Conservation (phyloP, 2,329 filamentous ascomycete genomes). For the Monosporascus ibericus region DNA sequence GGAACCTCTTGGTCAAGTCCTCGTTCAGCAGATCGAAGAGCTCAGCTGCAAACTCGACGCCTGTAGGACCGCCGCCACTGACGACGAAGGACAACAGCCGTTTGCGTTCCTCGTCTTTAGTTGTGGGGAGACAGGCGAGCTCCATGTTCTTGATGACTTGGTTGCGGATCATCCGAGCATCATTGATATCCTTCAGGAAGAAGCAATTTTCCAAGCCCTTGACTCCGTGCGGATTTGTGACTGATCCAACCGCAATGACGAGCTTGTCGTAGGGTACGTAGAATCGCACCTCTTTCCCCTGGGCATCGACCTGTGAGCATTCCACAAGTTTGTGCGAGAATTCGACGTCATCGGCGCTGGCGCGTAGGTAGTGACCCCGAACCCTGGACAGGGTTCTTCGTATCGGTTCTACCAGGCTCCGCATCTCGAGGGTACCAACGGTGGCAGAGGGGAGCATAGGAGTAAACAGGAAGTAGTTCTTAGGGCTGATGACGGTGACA, state of each 20-base stretch:
- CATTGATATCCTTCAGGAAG: slow-evolving; percentile 92
- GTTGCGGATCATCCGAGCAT: slow-evolving; percentile 85
- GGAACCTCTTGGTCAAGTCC: slow-evolving; percentile 78
- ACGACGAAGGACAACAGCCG: slow-evolving; percentile 92
- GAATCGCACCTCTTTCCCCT: slow-evolving; percentile 72
- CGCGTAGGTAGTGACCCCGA: slow-evolving; percentile 84
- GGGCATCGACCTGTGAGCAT: slow-evolving; percentile 64
- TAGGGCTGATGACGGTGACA: slow-evolving; percentile 88
- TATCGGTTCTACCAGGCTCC: slow-evolving; percentile 89
- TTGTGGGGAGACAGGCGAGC: slow-evolving; percentile 86
- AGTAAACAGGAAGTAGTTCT: slow-evolving; percentile 96
- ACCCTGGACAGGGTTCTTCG: slow-evolving; percentile 73
- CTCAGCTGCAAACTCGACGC: slow-evolving; percentile 96
- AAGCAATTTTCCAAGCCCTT: slow-evolving; percentile 90
- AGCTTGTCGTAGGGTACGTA: slow-evolving; percentile 98
- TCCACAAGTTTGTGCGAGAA: slow-evolving; percentile 90
- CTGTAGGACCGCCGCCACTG: slow-evolving; percentile 89
- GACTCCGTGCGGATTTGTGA: slow-evolving; percentile 92
- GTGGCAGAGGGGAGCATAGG: slow-evolving; percentile 97
- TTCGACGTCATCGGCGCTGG: slow-evolving; percentile 79
- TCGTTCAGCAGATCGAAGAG: slow-evolving; percentile 95
- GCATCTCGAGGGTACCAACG: slow-evolving; percentile 85
- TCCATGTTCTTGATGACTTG: slow-evolving; percentile 86
- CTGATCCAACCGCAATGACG: slow-evolving; percentile 84
- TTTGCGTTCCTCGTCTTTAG: slow-evolving; percentile 77